Percentiles rank a stretch among this genome's conserved stretches.
Evolutionary conservation across 306 rosid species (phyloP).

Genomic region (Casuarina cunninghamiana): DNA sequence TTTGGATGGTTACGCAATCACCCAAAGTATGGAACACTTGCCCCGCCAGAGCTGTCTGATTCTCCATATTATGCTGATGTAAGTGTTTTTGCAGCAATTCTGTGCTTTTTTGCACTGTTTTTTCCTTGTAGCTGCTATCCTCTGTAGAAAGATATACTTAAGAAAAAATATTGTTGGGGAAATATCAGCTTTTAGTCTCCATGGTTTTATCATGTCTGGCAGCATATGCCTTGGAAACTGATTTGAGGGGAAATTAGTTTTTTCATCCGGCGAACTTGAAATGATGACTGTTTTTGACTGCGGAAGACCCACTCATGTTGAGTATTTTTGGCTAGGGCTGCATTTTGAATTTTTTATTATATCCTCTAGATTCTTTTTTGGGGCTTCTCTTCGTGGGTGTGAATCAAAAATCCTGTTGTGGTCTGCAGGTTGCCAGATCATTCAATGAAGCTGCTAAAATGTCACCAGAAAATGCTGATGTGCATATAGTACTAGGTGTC

Average conservation of each 20-base stretch:
- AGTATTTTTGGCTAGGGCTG: not conserved
- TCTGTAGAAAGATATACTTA: not conserved
- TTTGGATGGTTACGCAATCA: constrained; percentile 90
- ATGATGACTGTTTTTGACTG: not conserved
- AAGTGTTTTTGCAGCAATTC: constrained; percentile 35
- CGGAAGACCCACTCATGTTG: not conserved
- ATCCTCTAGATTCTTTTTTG: not conserved
- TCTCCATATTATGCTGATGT: constrained; percentile 90
- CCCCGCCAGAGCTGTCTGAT: constrained; percentile 69
- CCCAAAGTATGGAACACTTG: constrained; percentile 79
- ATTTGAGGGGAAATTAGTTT: not conserved
- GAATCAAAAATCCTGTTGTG: not conserved
- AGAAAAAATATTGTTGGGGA: not conserved
- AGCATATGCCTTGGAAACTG: not conserved
- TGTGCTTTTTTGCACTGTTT: not conserved
- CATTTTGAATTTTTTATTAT: not conserved
- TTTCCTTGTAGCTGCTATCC: not conserved
- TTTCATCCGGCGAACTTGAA: not conserved
- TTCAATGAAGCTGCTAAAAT: constrained; percentile 92
- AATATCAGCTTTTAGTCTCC: not conserved
- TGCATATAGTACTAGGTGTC: constrained; percentile 95
- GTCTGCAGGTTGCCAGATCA: constrained; percentile 69
- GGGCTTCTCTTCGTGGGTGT: not conserved
- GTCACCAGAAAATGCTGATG: constrained; percentile 90
- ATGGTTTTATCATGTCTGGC: not conserved